phyloP scores from a whole-genome alignment of 208 protist genomes.

The Crithidia expoeki region DNA sequence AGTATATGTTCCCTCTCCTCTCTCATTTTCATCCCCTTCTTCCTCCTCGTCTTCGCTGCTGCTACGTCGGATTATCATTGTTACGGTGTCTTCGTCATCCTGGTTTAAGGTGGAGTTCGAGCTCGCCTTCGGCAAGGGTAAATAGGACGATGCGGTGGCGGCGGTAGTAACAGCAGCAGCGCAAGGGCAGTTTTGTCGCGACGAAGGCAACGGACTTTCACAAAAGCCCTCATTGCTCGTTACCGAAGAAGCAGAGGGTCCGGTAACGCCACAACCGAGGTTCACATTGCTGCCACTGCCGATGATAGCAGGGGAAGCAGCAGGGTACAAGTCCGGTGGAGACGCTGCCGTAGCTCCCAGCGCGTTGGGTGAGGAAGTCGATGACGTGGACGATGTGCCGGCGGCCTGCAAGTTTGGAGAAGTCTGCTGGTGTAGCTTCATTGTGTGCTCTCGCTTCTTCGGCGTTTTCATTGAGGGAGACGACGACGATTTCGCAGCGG shows the following conservation, averaged over 20 bases:
- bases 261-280: not conserved
- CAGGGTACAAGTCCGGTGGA: not conserved
- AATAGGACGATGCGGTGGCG: not conserved
- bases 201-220: not conserved
- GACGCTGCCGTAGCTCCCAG: not conserved
- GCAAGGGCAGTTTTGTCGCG: not conserved
- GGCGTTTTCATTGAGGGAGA: not conserved
- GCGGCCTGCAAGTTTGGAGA: not conserved
- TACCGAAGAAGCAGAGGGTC: not conserved
- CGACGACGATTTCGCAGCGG: not conserved
- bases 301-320: not conserved
- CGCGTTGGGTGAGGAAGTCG: not conserved
- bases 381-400: not conserved
- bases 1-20: not conserved
- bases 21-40: not conserved
- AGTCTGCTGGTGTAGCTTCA: too few relatives aligned
- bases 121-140: constrained; percentile 8
- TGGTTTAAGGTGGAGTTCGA: constrained; percentile 1
- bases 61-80: constrained; percentile 17
- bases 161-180: too few relatives aligned
- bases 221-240: not conserved
- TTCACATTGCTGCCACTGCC: not conserved
- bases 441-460: constrained; percentile 1
- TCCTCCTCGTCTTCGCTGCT: constrained; percentile 1
- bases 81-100: constrained; percentile 14